Evolutionary conservation across 2,329 filamentous ascomycete genomes (phyloP), one percentile per base, ranked within the genome.

Genomic region (Monosporascus sp.): DNA sequence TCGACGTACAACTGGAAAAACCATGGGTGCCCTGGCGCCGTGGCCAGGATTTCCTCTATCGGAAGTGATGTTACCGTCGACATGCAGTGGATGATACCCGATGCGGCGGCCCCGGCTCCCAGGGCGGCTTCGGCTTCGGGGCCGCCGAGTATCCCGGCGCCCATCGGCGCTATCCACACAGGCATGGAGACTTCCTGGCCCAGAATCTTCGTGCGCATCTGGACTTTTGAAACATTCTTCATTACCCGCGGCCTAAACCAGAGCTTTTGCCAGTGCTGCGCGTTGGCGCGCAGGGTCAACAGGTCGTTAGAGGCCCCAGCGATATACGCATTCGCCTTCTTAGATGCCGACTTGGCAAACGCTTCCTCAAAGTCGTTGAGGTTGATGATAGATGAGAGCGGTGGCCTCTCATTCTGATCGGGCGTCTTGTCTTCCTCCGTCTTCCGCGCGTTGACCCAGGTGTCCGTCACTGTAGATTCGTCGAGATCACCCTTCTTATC

Each of bases 1-100:
- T 57, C 49, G 44, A 57, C 51, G 37, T 57, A 57, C 2, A 57
- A 48, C 50, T 57, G 55, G 48, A 57, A 57, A 31, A 52, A 57
- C 15, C 52, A 51, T 3, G 55, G 55, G 18, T 52, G 18, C 2
- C 24, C 51, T 22, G 51, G 47, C 11, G 48, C 51, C 1, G 51
- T 8, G 1, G 11, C 39, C 3, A 52, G 31, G 8, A 44, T 44
- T 24, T 48, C 47, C 11, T 38, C 46, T 11, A 43, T 22, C 18
- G 52, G 31, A 37, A 52, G 49, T 20, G 55, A 52, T 8, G 52
- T 24, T 6, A 49, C 52, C 20, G 55, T 57, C 9, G 52, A 55
- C 8, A 57, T 50, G 39, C 54, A 55, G 24, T 57, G 55, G 8
- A 54, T 38, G 31, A 57, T 52, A 31, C 45, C 37, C 31, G 18